Evolutionary conservation across 371 early-diverging fungal genomes (phyloP).

Genomic region (Paraphysoderma sedebokerense): DNA sequence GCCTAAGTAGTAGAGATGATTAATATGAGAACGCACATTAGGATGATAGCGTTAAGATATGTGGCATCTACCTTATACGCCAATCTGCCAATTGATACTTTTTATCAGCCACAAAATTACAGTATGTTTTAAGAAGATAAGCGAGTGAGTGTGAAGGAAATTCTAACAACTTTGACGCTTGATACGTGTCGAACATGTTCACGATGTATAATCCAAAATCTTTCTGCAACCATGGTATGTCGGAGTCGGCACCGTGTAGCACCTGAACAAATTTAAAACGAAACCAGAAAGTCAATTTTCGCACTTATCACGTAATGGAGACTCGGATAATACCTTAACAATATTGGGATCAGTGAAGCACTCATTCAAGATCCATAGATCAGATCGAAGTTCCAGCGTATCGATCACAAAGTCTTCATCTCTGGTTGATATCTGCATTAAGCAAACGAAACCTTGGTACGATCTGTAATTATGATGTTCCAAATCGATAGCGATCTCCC

Average conservation of each 20-base stretch:
- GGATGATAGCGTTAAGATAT: too few species aligned
- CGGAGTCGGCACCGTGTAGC: conserved; percentile 89
- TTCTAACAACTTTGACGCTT: conserved; percentile 66
- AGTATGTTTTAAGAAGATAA: conserved; percentile 58
- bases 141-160: conserved; percentile 62
- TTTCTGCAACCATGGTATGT: conserved; percentile 93
- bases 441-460: conserved; percentile 84
- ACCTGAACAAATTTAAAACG: conserved; percentile 14
- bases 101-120: conserved; percentile 73
- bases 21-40: too few species aligned
- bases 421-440: conserved; percentile 88
- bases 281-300: background rate
- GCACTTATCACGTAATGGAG: too few species aligned
- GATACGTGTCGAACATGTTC: conserved; percentile 89
- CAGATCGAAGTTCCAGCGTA: conserved; percentile 61
- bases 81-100: conserved; percentile 93
- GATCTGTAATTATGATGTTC: conserved; percentile 90
- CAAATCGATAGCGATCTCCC: conserved; percentile 83
- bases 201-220: conserved; percentile 94
- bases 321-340: conserved; percentile 49
- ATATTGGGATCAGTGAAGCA: conserved; percentile 71
- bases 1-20: too few species aligned
- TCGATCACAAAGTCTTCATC: conserved; percentile 80
- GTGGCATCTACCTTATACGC: too few species aligned
- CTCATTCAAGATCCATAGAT: conserved; percentile 56